Percentiles rank a stretch among this genome's conserved stretches.
phyloP scores from a whole-genome alignment of 2,329 filamentous ascomycete genomes.

The Ceratocystis papillata region DNA sequence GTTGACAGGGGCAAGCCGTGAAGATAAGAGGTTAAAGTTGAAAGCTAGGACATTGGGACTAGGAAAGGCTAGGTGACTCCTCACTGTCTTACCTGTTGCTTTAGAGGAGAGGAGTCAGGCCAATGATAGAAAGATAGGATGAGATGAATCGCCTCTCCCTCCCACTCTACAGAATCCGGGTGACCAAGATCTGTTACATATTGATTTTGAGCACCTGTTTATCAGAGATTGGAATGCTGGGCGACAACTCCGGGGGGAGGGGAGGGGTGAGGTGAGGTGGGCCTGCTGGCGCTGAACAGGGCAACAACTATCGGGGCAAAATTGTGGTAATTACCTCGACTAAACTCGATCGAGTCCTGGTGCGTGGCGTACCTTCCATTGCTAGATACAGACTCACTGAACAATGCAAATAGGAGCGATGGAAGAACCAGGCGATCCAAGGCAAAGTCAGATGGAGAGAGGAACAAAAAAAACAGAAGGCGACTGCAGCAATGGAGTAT shows the following conservation, averaged over 20 bases:
- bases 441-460: background rate
- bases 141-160: too few relatives aligned
- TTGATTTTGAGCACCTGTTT: background rate
- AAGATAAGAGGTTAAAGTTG: conserved; percentile 11
- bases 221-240: background rate
- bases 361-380: background rate
- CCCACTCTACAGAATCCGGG: background rate
- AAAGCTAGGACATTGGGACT: conserved; percentile 7
- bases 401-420: background rate
- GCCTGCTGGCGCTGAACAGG: background rate
- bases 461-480: background rate
- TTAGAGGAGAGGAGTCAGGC: background rate
- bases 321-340: background rate
- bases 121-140: conserved; percentile 8
- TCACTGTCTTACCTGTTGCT: background rate
- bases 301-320: background rate
- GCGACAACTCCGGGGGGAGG: background rate
- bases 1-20: conserved; percentile 5
- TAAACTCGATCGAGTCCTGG: background rate
- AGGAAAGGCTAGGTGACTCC: background rate
- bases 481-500: background rate
- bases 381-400: background rate
- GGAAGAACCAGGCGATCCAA: background rate
- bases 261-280: background rate
- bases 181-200: conserved; percentile 17